phyloP scores from a whole-genome alignment of 2,329 filamentous ascomycete species.

The Botryosphaeria agaves region DNA sequence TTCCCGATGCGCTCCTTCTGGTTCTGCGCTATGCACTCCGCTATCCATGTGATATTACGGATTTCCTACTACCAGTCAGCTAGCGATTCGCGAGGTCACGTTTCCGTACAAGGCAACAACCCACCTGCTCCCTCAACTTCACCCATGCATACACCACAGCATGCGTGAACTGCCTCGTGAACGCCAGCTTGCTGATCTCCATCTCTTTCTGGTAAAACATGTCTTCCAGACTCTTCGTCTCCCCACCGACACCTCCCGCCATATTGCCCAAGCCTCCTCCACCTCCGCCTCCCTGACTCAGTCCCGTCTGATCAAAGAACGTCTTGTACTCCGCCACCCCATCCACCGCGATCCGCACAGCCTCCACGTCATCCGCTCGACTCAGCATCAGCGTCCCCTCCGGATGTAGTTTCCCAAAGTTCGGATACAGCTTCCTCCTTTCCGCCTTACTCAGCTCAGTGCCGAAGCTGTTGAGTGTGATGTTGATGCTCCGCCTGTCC shows the following conservation, averaged over 20 bases:
- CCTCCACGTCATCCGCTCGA: conserved; percentile 85
- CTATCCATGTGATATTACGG: conserved; percentile 98
- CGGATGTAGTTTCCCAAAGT: conserved; percentile 77
- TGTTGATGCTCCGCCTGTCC: conserved; percentile 92
- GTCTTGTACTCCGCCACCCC: conserved; percentile 85
- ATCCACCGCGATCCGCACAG: conserved; percentile 83
- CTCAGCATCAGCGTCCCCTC: conserved; percentile 93
- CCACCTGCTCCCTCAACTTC: conserved; percentile 88
- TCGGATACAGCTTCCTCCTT: conserved; percentile 89
- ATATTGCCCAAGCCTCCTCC: conserved; percentile 65
- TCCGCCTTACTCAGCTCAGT: conserved; percentile 90
- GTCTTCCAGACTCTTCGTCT: conserved; percentile 85
- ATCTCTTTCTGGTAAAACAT: conserved; percentile 99
- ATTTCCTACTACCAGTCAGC: conserved; percentile 55
- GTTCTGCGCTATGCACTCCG: conserved; percentile 98
- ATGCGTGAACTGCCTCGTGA: conserved; percentile 90
- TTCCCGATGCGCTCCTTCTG: conserved; percentile 98
- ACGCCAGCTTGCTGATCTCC: conserved; percentile 90
- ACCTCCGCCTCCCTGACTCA: conserved; percentile 57
- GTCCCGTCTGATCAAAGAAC: conserved; percentile 84
- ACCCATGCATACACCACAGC: conserved; percentile 96
- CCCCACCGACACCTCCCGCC: conserved; percentile 59
- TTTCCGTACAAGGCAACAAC: conserved; percentile 13
- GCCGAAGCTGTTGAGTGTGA: conserved; percentile 95
- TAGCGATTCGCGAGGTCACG: background rate